These are phyloP conservation scores for Parathielavia hyrcaniae DNA, from an alignment of 495 filamentous ascomycete species.

Conservation along the genomic window DNA sequence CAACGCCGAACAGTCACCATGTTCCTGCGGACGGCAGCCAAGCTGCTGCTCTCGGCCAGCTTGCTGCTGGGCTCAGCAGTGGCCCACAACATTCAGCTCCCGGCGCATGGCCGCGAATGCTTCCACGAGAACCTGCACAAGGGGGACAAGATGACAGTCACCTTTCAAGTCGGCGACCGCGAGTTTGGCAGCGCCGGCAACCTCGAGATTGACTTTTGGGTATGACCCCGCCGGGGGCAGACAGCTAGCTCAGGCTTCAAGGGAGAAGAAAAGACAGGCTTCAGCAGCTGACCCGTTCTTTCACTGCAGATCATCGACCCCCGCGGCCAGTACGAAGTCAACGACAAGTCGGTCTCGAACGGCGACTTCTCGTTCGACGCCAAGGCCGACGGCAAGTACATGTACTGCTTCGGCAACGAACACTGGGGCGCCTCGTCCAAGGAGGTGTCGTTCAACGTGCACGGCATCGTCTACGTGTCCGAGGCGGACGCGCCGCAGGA, in stretches of 20 bases:
- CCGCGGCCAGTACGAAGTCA: constrained; percentile 60
- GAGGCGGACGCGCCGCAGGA: constrained; percentile 79
- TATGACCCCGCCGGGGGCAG: constrained; percentile 44
- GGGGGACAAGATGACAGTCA: constrained; percentile 97
- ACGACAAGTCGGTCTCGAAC: constrained; percentile 71
- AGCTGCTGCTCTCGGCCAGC: constrained; percentile 58
- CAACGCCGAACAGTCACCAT: constrained; percentile 21
- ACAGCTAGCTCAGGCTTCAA: too few species aligned
- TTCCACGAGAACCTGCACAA: constrained; percentile 90
- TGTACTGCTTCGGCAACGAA: constrained; percentile 99
- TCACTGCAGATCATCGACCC: constrained; percentile 74
- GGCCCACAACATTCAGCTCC: constrained; percentile 93
- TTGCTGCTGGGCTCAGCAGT: constrained; percentile 56
- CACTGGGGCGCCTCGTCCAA: constrained; percentile 87
- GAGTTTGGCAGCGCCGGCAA: constrained; percentile 95
- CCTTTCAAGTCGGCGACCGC: constrained; percentile 94
- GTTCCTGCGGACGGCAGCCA: constrained; percentile 36
- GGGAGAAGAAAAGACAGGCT: too few species aligned
- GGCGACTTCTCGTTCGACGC: constrained; percentile 93
- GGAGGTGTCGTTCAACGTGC: constrained; percentile 98
- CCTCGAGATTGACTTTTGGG: constrained; percentile 97
- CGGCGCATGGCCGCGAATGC: constrained; percentile 86
- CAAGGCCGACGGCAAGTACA: constrained; percentile 74
- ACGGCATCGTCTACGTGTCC: constrained; percentile 95
- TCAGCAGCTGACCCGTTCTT: constrained; percentile 2